Evolutionary conservation across 2,329 filamentous ascomycete genomes (phyloP).

Genomic region (Plenodomus biglobosus): DNA sequence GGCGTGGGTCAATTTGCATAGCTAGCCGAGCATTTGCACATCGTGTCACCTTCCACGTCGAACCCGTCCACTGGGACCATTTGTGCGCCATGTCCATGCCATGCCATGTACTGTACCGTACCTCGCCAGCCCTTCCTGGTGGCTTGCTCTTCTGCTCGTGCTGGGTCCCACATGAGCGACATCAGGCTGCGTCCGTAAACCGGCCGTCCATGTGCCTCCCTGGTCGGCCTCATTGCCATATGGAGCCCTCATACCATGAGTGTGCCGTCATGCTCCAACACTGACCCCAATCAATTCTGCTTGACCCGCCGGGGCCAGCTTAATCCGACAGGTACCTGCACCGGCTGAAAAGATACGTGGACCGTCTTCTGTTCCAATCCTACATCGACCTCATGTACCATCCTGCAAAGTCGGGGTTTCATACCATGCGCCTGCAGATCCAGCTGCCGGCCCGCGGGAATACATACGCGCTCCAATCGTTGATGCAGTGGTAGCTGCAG

Average conservation of each 20-base stretch:
- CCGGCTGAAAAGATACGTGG: conserved; percentile 41
- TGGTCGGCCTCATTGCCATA: conserved; percentile 31
- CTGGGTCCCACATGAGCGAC: conserved; percentile 16
- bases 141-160: conserved; percentile 14
- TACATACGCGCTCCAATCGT: conserved; percentile 36
- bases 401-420: conserved; percentile 33
- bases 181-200: conserved; percentile 18
- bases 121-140: conserved; percentile 15
- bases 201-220: conserved; percentile 17
- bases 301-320: conserved; percentile 25
- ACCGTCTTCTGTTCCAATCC: conserved; percentile 34
- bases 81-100: neutral
- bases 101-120: conserved; percentile 22
- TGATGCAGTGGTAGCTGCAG: conserved; percentile 15
- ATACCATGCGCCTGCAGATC: conserved; percentile 44
- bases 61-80: conserved; percentile 9
- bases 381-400: conserved; percentile 31
- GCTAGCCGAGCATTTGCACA: conserved; percentile 9
- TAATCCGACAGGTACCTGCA: conserved; percentile 35
- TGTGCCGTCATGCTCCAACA: conserved; percentile 25
- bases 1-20: neutral
- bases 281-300: conserved; percentile 36
- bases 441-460: conserved; percentile 38
- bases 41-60: conserved; percentile 12
- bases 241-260: conserved; percentile 17